Evolutionary conservation across 2,329 filamentous ascomycete genomes (phyloP), one percentile per base, ranked within the genome.

Genomic region (Xylariomycetidae sp.): DNA sequence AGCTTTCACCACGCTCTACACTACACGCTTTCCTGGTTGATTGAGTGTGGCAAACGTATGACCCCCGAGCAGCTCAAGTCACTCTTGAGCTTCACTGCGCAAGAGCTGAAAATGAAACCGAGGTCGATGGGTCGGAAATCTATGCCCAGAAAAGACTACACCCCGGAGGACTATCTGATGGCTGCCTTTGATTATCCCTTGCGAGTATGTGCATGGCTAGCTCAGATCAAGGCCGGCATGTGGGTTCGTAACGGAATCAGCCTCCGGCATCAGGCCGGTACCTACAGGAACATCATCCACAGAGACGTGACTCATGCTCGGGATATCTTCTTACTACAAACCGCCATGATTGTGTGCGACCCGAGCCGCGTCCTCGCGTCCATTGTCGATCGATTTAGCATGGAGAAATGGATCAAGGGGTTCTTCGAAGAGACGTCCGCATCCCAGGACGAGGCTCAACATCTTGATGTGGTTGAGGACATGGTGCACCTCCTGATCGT

Each of bases 171-270:
- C 55, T 82, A 89, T 51, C 68, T 95, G 15, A 80, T 95, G 57
- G 82, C 85, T 2, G 78, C 88, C 32, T 95, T 98, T 51, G 92
- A 98, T 58, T 95, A 87, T 50, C 90, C 94, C 1, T 69, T 98
- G 4, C 77, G 94, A 33, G 89, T 97, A 1, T 96, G 88, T 56
- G 88, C 88, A 14, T 98, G 92, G 92, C 70, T 98, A 19, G 86
- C 92, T 5, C 94, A 98, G 64, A 97, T 98, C 80, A 95, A 94
- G 59, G 88, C 90, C 13, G 87, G 88, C 32, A 94, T 97, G 81
- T 98, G 94, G 92, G 90, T 98, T 43, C 81, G 92, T 36, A 98
- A 98, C 55, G 92, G 92, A 3, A 88, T 98, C 54, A 97, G 90
- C 50, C 74, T 98, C 32, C 80, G 90, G 25, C 92, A 98, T 57